Evolutionary conservation across 345 rosid genomes (phyloP), one percentile per base, ranked within the genome.

Genomic region (Aethionema arabicum): DNA sequence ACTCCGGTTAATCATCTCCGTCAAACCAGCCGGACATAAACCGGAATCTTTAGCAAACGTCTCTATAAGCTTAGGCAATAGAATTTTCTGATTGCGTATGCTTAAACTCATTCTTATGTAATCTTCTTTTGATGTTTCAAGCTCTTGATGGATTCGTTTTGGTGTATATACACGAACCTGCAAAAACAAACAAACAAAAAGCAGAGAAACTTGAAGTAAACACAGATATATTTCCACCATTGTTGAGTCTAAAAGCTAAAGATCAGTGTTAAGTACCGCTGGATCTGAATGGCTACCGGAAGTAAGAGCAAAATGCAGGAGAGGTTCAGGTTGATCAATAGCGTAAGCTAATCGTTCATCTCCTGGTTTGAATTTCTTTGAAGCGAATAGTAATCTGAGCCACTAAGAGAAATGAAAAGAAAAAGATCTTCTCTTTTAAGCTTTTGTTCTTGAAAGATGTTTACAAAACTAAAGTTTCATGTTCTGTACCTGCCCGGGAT

Each of bases 221-320:
- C 27, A 21, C 2, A 21, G 2, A 21, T 2, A 21, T 21, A 21
- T 21, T 21, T 21, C 27, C 27, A 21, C 27, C 27, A 21, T 21
- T 21, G 27, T 21, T 21, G 27, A 21, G 27, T 21, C 27, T 21
- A 21, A 21, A 21, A 21, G 27, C 27, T 1, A 65, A 52, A 42
- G 73, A 39, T 8, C 45, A 51, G 31, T 13, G 43, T 21, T 21
- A 21, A 59, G 62, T 88, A 92, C 98, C 77, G 91, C 84, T n/a
- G 98, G 98, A 79, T 92, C 97, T 3, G 95, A 92, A 80, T 89
- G 97, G 84, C 82, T 89, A 63, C 97, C 97, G 21, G 90, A 83
- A 60, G 93, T 72, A 56, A 92, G 93, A 12, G 95, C 91, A 65
- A 92, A 92, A 72, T 85, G 83, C 35, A 89, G 53, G 63, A 84